Base-by-base conservation (phyloP, 371 early-diverging fungal genomes). In the Dinochytrium kinnereticum region DNA sequence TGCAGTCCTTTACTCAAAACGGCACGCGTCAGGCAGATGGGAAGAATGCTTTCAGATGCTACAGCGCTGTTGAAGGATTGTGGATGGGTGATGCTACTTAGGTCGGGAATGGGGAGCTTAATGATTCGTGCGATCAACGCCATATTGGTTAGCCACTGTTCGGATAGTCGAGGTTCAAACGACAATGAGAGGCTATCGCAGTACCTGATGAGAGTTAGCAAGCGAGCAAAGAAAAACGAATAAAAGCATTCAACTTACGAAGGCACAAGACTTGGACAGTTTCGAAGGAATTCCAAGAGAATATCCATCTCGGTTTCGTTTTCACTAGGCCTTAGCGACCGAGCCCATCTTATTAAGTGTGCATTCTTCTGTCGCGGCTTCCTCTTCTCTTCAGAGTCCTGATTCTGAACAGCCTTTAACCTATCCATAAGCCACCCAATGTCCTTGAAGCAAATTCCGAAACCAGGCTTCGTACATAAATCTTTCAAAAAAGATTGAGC, bases 241-340 rank as follows among this genome's bases (percentile, higher is more conserved):
- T 26, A 76, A 50, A 7, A 74, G 34, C n/a, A n/a, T n/a, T n/a
- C n/a, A n/a, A 78, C 75, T 79, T 86, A 94, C 93, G 84, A 79
- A 76, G 88, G 87, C 3, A 92, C 88, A n/a, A 94, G 80, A 68
- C 93, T 95, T 2, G 95, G 94, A 72, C 92, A 93, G 15, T 86
- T 88, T 15, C 75, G 69, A 31, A 95, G 70, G 30, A 93, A 88
- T 24, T 84, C 85, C 1, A 93, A 76, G 3, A 93, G 69, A 2
- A 94, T 76, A 59, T 87, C 86, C 70, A 89, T 90, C 76, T 95
- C 94, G 1, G 85, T 81, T 39, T 84, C 73, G 73, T 91, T 88
- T 66, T 92, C 91, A 5, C 89, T 82, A 15, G 92, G 91, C 5
- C 89, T 87, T 26, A 95, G 78, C 26, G 82, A 79, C 2, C 76